Evolutionary conservation across 768 basidiomycete species (phyloP).

Genomic region (Trametes cinnabarina): DNA sequence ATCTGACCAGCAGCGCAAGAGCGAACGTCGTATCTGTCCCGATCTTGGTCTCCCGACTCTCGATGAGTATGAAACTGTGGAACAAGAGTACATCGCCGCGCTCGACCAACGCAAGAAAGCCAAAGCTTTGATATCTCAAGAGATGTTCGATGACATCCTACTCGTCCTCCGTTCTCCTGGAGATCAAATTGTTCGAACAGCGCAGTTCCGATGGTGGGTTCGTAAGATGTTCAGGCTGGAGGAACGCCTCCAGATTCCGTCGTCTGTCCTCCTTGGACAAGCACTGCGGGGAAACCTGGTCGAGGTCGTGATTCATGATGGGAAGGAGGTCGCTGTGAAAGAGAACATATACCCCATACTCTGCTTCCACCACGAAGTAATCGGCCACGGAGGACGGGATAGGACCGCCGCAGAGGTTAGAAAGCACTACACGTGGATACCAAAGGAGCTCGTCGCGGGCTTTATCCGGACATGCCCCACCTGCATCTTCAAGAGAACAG

Average conservation of each 20-base stretch:
- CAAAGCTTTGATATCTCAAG: constrained; percentile 72
- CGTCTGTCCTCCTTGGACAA: not conserved
- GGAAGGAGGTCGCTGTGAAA: constrained; percentile 69
- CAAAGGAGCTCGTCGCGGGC: constrained; percentile 76
- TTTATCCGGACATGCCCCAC: constrained; percentile 82
- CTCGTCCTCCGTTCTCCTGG: constrained; percentile 58
- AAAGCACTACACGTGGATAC: constrained; percentile 76
- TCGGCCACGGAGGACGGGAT: constrained; percentile 75
- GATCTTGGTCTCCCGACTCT: constrained; percentile 59
- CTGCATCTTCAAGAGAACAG: constrained; percentile 51
- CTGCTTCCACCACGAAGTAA: constrained; percentile 65
- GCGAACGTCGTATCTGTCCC: not conserved
- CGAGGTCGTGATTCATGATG: constrained; percentile 62
- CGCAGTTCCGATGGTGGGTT: constrained; percentile 82
- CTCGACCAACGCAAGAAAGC: constrained; percentile 57
- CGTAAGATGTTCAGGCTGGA: constrained; percentile 71
- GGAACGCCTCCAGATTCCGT: constrained; percentile 3
- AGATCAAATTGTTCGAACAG: constrained; percentile 43
- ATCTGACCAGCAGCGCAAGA: not conserved
- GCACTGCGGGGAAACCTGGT: constrained; percentile 11
- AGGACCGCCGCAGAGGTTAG: constrained; percentile 68
- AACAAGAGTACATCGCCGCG: constrained; percentile 54
- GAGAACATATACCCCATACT: constrained; percentile 80
- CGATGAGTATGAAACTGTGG: constrained; percentile 56
- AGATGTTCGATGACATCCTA: constrained; percentile 71